Percentiles rank a stretch among this genome's conserved stretches.
phyloP scores from a whole-genome alignment of 768 basidiomycete species.

The Pholiota microspora region DNA sequence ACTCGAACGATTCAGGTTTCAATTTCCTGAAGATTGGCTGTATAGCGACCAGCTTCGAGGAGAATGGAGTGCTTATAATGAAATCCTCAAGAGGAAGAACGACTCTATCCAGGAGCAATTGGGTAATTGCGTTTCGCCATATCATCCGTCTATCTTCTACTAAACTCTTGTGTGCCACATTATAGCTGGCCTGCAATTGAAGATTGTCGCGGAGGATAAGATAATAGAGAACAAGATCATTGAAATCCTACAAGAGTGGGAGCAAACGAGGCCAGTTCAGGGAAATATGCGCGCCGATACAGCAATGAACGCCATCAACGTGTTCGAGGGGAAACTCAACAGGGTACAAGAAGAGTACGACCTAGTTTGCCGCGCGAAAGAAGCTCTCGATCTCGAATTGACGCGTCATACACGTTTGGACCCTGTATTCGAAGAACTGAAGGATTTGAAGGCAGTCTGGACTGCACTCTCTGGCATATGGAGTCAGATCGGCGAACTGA shows the following conservation, averaged over 20 bases:
- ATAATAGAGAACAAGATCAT: slow-evolving; percentile 95
- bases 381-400: slow-evolving; percentile 92
- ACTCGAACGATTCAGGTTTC: slow-evolving; percentile 93
- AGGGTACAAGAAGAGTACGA: slow-evolving; percentile 94
- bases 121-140: slow-evolving; percentile 68
- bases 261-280: slow-evolving; percentile 93
- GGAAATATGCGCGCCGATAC: slow-evolving; percentile 95
- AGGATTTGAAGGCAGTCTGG: slow-evolving; percentile 98
- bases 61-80: slow-evolving; percentile 98
- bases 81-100: slow-evolving; percentile 96
- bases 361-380: slow-evolving; percentile 93
- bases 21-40: slow-evolving; percentile 96
- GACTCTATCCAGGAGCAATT: slow-evolving; percentile 98
- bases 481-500: slow-evolving; percentile 86
- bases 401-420: slow-evolving; percentile 87
- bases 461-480: slow-evolving; percentile 97
- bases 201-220: slow-evolving; percentile 99
- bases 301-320: slow-evolving; percentile 93
- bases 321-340: slow-evolving; percentile 88
- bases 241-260: slow-evolving; percentile 92
- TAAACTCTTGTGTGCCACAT: background rate
- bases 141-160: slow-evolving; percentile 1
- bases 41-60: slow-evolving; percentile 96
- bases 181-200: slow-evolving; percentile 92
- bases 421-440: slow-evolving; percentile 92